These are phyloP conservation scores for Xylariaceae sp. DNA, from an alignment of 2,329 filamentous ascomycete genomes.

Conservation along the genomic window DNA sequence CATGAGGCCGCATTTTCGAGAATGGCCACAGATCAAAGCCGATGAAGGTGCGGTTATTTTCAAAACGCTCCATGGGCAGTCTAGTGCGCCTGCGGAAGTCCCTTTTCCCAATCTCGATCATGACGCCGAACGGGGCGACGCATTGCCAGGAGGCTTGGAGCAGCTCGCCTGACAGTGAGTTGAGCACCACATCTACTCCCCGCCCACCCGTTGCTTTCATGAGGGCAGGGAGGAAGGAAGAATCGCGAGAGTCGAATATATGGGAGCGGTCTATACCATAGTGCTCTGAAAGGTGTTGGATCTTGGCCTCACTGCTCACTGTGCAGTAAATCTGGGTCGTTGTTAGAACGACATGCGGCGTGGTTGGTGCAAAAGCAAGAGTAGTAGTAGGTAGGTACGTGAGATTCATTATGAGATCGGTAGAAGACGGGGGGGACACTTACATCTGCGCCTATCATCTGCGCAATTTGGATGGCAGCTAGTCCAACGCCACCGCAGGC, in stretches of 20 bases:
- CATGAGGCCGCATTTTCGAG: too few species aligned
- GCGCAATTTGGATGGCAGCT: neutral
- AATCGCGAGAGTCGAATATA: conserved; percentile 6
- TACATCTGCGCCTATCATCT: neutral
- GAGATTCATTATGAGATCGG: too few species aligned
- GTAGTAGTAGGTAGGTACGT: too few species aligned
- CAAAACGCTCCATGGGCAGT: neutral
- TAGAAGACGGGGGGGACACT: too few species aligned
- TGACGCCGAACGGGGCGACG: conserved; percentile 31
- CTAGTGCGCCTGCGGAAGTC: conserved; percentile 1
- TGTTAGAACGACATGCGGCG: too few species aligned
- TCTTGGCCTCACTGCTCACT: neutral
- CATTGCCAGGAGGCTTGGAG: conserved; percentile 17
- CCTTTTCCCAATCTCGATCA: conserved; percentile 36
- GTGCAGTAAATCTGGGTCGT: neutral
- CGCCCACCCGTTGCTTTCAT: conserved; percentile 2
- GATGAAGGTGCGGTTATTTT: neutral
- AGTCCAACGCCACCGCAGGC: neutral
- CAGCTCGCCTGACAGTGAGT: conserved; percentile 2
- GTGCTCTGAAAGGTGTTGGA: neutral
- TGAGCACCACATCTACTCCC: conserved; percentile 7
- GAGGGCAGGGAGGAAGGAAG: conserved; percentile 3
- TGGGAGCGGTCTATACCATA: neutral
- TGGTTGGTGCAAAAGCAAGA: too few species aligned
- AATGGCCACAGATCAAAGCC: too few species aligned